Evolutionary conservation across 208 protist species (phyloP).

Genomic region (Kentomonas sorsogonicus): DNA sequence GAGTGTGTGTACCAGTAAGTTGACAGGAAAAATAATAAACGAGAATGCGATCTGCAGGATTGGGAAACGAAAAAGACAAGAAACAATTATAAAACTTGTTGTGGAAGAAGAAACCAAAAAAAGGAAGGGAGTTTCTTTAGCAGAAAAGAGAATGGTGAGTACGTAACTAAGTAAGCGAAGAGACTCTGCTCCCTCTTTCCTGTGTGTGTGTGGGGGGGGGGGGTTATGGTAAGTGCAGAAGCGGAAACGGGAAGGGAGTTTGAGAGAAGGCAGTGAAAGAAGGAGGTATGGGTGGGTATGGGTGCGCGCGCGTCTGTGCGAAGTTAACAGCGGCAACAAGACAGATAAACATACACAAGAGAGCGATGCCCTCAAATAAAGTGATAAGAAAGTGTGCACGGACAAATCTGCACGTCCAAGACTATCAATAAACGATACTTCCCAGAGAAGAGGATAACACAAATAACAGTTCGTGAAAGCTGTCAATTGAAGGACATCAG

Average conservation of each 20-base stretch:
- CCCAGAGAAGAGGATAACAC: no score
- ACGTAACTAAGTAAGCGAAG: not conserved
- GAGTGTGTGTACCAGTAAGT: not conserved
- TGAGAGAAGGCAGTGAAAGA: not conserved
- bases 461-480: no score
- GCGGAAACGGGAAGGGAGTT: not conserved
- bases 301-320: not conserved
- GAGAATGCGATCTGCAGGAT: not conserved
- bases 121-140: not conserved
- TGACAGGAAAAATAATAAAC: conserved; percentile 1
- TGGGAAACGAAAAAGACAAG: not conserved
- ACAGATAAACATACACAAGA: conserved; percentile 1
- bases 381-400: no score
- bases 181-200: not conserved
- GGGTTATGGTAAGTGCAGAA: not conserved
- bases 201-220: not conserved
- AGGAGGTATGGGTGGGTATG: not conserved
- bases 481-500: no score
- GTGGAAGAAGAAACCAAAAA: conserved; percentile 5
- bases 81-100: no score
- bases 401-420: no score
- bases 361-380: no score
- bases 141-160: conserved; percentile 3
- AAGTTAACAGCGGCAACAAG: not conserved
- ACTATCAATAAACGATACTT: no score